Percentiles rank a stretch among this genome's conserved stretches.
These are phyloP conservation scores for Sclerotinia minor DNA, from an alignment of 2,329 filamentous ascomycete genomes.

Conservation along the genomic window DNA sequence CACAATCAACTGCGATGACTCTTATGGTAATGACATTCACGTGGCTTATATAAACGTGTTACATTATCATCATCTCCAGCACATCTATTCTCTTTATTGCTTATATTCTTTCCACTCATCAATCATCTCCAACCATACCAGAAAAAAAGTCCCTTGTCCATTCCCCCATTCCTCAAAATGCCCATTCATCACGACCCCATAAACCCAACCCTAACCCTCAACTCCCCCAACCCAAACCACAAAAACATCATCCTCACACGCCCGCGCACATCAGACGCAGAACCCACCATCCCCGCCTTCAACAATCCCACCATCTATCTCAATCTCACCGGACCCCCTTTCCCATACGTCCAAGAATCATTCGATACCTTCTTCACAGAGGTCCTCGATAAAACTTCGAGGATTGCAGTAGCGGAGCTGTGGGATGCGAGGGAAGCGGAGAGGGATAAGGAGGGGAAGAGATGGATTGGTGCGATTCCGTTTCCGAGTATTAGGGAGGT, in stretches of 20 bases:
- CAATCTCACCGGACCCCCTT: background rate
- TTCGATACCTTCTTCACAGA: slow-evolving; percentile 5
- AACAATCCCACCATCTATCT: slow-evolving; percentile 12
- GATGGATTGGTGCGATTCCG: slow-evolving; percentile 10
- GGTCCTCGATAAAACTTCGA: background rate
- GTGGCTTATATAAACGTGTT: no score
- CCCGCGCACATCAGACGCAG: background rate
- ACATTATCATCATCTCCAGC: background rate
- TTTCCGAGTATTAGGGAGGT: slow-evolving; percentile 21
- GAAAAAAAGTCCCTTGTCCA: background rate
- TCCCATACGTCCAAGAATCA: slow-evolving; percentile 6
- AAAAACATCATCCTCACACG: slow-evolving; percentile 20
- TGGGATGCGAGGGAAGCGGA: background rate
- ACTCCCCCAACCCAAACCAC: background rate
- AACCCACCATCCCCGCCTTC: background rate
- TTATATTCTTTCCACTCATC: background rate
- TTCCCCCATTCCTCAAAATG: background rate
- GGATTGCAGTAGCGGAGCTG: background rate
- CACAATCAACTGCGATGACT: background rate
- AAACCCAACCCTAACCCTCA: background rate
- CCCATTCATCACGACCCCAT: slow-evolving; percentile 8
- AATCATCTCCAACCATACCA: background rate
- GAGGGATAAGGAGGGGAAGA: background rate
- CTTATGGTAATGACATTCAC: background rate
- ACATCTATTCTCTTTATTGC: no score